phyloP scores from a whole-genome alignment of 192 early-diverging fungal genomes.

The Coemansia pectinata region DNA sequence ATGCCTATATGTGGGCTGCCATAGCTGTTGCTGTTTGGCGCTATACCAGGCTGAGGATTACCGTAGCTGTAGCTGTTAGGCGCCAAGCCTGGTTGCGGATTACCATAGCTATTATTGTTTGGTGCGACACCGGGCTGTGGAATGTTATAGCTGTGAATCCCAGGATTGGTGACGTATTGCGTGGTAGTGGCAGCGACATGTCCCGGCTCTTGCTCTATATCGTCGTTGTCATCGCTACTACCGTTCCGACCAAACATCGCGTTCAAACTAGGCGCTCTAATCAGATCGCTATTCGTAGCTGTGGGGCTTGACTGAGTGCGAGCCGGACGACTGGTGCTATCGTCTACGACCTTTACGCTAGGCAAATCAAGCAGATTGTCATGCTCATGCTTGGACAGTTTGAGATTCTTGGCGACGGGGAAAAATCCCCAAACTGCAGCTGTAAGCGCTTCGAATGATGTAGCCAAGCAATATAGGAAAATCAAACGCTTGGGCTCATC shows the following conservation, averaged over 20 bases:
- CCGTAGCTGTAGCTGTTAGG: neutral
- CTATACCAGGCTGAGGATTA: neutral
- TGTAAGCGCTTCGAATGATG: constrained; percentile 25
- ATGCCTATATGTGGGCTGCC: neutral
- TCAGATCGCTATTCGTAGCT: neutral
- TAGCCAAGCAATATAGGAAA: constrained; percentile 43
- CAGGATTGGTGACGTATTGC: constrained; percentile 1
- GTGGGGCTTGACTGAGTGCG: neutral
- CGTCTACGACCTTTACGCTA: constrained; percentile 10
- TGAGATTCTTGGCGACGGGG: constrained; percentile 26
- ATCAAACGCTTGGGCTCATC: constrained; percentile 39
- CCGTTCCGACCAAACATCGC: neutral
- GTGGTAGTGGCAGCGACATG: neutral
- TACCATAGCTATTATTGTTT: constrained; percentile 6
- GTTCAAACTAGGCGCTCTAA: neutral
- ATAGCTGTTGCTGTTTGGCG: constrained; percentile 7
- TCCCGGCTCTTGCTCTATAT: neutral
- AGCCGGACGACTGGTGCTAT: neutral
- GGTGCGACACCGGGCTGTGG: neutral
- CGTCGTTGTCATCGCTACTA: neutral
- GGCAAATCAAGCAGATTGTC: constrained; percentile 5
- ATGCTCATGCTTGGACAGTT: neutral
- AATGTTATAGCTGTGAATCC: neutral
- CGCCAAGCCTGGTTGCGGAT: neutral
- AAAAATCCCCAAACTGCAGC: constrained; percentile 29